These are phyloP conservation scores for Candida sanyaensis DNA, from an alignment of 1,139 yeast genomes.

Conservation along the genomic window DNA sequence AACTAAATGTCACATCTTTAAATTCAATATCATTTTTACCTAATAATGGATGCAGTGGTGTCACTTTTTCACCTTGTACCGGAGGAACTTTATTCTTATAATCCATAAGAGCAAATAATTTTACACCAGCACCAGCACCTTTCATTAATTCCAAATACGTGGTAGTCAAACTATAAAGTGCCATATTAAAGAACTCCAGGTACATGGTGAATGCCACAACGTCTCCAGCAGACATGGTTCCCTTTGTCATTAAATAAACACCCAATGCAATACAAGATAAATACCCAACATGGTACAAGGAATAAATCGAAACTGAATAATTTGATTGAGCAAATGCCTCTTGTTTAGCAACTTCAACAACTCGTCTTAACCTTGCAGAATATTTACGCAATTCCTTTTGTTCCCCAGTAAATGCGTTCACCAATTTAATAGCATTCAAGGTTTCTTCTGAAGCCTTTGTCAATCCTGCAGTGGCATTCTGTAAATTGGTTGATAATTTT, in stretches of 20 bases:
- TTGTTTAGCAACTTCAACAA: constrained; percentile 43
- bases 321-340: constrained; percentile 53
- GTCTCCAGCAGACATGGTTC: constrained; percentile 48
- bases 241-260: constrained; percentile 43
- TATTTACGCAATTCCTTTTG: constrained; percentile 44
- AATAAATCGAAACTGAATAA: constrained; percentile 46
- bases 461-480: constrained; percentile 49
- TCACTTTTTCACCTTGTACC: constrained; percentile 34
- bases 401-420: constrained; percentile 50
- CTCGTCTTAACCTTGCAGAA: constrained; percentile 41
- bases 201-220: constrained; percentile 53
- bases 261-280: constrained; percentile 49
- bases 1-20: constrained; percentile 66
- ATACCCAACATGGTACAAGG: constrained; percentile 48
- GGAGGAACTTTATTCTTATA: constrained; percentile 46
- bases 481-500: constrained; percentile 43
- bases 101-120: constrained; percentile 49
- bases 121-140: constrained; percentile 56
- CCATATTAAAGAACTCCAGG: constrained; percentile 51
- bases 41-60: constrained; percentile 32
- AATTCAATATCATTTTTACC: constrained; percentile 62
- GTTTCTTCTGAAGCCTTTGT: constrained; percentile 51
- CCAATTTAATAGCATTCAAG: constrained; percentile 43
- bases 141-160: constrained; percentile 58
- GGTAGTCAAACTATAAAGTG: constrained; percentile 50